These are phyloP conservation scores for Backusella morwellensis DNA, from an alignment of 192 early-diverging fungal species.

Conservation along the genomic window DNA sequence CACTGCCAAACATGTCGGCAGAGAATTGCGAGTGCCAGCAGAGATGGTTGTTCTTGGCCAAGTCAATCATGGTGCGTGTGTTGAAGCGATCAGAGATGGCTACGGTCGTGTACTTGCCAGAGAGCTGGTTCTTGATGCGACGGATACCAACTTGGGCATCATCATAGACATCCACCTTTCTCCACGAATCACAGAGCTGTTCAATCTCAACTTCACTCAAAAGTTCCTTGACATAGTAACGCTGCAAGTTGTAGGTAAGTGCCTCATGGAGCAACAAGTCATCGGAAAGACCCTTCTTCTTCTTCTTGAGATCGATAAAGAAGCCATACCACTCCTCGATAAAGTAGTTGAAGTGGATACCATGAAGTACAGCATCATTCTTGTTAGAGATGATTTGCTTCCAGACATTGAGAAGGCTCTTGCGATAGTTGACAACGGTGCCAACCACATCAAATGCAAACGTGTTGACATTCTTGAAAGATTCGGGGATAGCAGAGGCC, in stretches of 20 bases:
- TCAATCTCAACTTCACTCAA: slow-evolving; percentile 6
- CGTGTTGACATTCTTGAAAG: slow-evolving; percentile 14
- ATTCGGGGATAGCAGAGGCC: slow-evolving; percentile 16
- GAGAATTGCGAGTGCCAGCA: slow-evolving; percentile 32
- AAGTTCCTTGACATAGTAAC: neutral
- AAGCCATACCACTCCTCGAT: slow-evolving; percentile 15
- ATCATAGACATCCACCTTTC: slow-evolving; percentile 10
- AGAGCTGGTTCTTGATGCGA: slow-evolving; percentile 14
- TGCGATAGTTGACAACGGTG: slow-evolving; percentile 23
- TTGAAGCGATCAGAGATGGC: slow-evolving; percentile 21
- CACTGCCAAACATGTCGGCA: slow-evolving; percentile 8
- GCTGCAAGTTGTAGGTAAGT: slow-evolving; percentile 11
- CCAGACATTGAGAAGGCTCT: slow-evolving; percentile 11
- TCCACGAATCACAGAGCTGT: slow-evolving; percentile 7
- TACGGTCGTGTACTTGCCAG: slow-evolving; percentile 8
- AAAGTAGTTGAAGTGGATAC: slow-evolving; percentile 2
- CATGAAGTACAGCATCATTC: neutral
- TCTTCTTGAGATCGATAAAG: slow-evolving; percentile 9
- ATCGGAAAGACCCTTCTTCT: slow-evolving; percentile 1
- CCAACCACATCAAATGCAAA: slow-evolving; percentile 27
- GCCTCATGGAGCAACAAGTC: neutral
- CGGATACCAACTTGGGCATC: slow-evolving; percentile 16
- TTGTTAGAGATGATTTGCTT: slow-evolving; percentile 6
- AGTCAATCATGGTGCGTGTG: slow-evolving; percentile 15
- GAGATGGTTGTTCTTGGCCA: slow-evolving; percentile 19